Conservation (phyloP, 345 rosid species). For the Pelargonium nanum region DNA sequence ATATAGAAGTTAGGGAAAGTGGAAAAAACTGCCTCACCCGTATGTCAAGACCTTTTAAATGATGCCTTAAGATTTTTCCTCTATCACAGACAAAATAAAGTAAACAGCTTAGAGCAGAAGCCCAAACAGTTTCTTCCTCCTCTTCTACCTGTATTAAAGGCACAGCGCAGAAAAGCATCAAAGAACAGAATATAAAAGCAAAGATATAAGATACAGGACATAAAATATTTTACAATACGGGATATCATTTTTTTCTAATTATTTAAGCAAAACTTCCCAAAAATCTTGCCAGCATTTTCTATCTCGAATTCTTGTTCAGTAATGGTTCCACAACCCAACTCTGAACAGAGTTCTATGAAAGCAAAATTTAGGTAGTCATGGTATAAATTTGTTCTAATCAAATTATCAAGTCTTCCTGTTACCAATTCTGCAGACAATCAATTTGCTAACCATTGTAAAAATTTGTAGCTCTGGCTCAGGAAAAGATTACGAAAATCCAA, state of each 20-base stretch:
- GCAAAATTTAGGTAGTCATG: too few relatives aligned
- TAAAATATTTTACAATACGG: not conserved
- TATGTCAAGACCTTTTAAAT: slow-evolving; percentile 90
- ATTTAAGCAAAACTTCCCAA: not conserved
- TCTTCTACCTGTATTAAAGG: slow-evolving; percentile 58
- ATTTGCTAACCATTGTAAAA: not conserved
- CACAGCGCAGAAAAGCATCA: not conserved
- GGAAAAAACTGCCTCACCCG: slow-evolving; percentile 47
- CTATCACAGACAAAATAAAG: slow-evolving; percentile 90
- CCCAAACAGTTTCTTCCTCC: slow-evolving; percentile 88
- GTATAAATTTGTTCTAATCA: too few relatives aligned
- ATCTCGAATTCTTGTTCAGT: too few relatives aligned
- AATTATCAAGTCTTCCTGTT: not conserved
- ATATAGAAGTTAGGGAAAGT: not conserved
- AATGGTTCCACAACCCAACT: too few relatives aligned
- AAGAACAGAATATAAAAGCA: not conserved
- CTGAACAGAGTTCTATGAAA: too few relatives aligned
- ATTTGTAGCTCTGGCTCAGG: not conserved
- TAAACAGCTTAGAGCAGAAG: slow-evolving; percentile 91
- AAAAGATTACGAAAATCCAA: not conserved
- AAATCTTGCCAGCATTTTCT: not conserved
- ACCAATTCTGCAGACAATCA: not conserved
- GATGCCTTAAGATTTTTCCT: slow-evolving; percentile 67
- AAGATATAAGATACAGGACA: not conserved
- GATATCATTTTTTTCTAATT: not conserved